Evolutionary conservation across 495 filamentous ascomycete genomes (phyloP).

Genomic region (Glarea lozoyensis): DNA sequence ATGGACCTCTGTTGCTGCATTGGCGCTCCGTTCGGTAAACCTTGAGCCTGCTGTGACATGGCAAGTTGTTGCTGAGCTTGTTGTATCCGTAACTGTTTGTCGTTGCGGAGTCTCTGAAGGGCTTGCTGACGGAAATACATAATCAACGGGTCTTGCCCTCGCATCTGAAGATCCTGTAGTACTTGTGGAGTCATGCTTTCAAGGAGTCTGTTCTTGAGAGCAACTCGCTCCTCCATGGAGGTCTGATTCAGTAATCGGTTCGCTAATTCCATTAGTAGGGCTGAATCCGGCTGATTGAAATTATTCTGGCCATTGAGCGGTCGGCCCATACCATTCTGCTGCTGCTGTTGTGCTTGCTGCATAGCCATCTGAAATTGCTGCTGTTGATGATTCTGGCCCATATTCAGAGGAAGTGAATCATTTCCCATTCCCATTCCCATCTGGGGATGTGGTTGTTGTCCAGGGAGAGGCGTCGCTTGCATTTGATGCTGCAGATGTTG

Average conservation of each 20-base stretch:
- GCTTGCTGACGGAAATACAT: slow-evolving; percentile 33
- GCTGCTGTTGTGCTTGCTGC: slow-evolving; percentile 17
- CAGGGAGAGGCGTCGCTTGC: slow-evolving; percentile 34
- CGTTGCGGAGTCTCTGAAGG: slow-evolving; percentile 17
- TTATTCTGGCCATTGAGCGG: slow-evolving; percentile 2
- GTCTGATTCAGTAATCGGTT: slow-evolving; percentile 14
- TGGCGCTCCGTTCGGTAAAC: slow-evolving; percentile 14
- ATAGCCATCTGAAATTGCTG: slow-evolving; percentile 28
- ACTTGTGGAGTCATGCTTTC: slow-evolving; percentile 22
- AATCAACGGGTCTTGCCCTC: slow-evolving; percentile 31
- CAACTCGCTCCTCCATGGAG: slow-evolving; percentile 25
- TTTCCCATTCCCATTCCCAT: slow-evolving; percentile 18
- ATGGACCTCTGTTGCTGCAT: slow-evolving; percentile 25
- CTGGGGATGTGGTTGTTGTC: slow-evolving; percentile 17
- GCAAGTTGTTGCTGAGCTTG: slow-evolving; percentile 5
- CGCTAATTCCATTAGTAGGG: slow-evolving; percentile 7
- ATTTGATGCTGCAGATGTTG: slow-evolving; percentile 40
- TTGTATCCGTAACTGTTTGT: slow-evolving; percentile 12
- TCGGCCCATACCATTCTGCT: slow-evolving; percentile 5
- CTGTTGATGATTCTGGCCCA: slow-evolving; percentile 23
- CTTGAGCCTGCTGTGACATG: slow-evolving; percentile 6
- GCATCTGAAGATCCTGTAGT: slow-evolving; percentile 24
- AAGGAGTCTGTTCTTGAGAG: slow-evolving; percentile 25
- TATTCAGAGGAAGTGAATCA: slow-evolving; percentile 16
- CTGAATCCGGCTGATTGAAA: slow-evolving; percentile 11